These are phyloP conservation scores for Areca catechu DNA, from an alignment of 176 grass and related monocot species.

Conservation along the genomic window DNA sequence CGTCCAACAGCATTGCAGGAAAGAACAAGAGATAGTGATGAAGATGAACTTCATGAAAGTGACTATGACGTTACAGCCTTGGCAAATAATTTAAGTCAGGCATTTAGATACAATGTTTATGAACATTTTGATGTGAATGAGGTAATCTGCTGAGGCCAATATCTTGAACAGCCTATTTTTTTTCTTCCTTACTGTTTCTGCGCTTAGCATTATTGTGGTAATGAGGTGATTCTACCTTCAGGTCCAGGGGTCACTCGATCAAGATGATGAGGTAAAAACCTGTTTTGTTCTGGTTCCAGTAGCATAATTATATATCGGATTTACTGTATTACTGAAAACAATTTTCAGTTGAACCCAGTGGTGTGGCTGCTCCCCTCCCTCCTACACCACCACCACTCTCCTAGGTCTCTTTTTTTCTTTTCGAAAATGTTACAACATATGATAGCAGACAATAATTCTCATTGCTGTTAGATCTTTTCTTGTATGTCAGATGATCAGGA, in stretches of 20 bases:
- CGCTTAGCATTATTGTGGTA: neutral
- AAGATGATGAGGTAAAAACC: constrained; percentile 7
- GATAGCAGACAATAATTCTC: too few species aligned
- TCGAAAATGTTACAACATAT: too few species aligned
- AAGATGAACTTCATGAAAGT: constrained; percentile 9
- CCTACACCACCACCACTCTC: too few species aligned
- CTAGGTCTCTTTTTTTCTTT: too few species aligned
- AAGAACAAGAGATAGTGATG: constrained; percentile 27
- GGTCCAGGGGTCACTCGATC: constrained; percentile 12
- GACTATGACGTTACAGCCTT: constrained; percentile 11
- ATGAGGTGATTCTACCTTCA: constrained; percentile 3
- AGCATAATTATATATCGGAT: too few species aligned
- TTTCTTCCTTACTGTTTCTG: neutral
- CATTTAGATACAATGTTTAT: constrained; percentile 7
- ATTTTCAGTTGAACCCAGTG: too few species aligned
- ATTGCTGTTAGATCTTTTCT: too few species aligned
- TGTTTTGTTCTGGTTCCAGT: too few species aligned
- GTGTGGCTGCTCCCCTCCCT: too few species aligned
- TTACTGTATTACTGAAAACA: too few species aligned
- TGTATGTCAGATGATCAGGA: too few species aligned
- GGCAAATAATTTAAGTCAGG: constrained; percentile 13
- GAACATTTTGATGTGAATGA: neutral
- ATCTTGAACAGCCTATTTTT: neutral
- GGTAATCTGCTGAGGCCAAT: neutral
- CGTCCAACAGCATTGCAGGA: constrained; percentile 18